Base-by-base conservation (phyloP, 768 basidiomycete species). In the Megacollybia marginata region DNA sequence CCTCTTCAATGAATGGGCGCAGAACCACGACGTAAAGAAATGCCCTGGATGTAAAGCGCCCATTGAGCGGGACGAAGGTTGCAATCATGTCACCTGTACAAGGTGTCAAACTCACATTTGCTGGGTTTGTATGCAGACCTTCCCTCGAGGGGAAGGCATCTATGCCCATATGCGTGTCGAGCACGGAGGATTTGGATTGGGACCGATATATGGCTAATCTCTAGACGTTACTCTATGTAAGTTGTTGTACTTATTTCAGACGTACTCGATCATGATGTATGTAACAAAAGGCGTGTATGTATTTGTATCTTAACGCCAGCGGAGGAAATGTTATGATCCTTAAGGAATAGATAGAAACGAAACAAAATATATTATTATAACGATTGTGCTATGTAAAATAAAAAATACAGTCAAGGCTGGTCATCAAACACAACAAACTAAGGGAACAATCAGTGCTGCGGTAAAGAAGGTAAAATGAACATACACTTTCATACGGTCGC, bases 51-150 rank as follows among this genome's bases (percentile, higher is more conserved):
- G 88, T 67, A 76, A 76, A 48, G 73, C 76, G 7, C 71, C 76
- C 6, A 89, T 92, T 54, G 85, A 91, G 64, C 79, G 83, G 36
- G 69, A 67, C 28, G 83, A 80, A 53, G 88, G 88, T 0, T 92
- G 88, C 64, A 85, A 92, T 65, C 88, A 92, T 62, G 80, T 92
- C 74, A 82, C 78, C n/a, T 92, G 88, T 63, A 71, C 71, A 0
- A 73, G 75, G 32, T 92, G 88, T 61, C 74, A 78, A 55, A 81
- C 84, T 0, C 88, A 92, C 60, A 83, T 82, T 1, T 92, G 88
- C 51, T 91, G 88, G 89, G 79, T 79, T 19, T 92, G 88, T 61
- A 57, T 86, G 61, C 64, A 74, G 63, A 87, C 83, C 38, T 91
- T 89, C 64, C 74, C 77, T 0, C 69, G 71, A 33, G 82, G 84